These are phyloP conservation scores for Suillus discolor DNA, from an alignment of 768 basidiomycete genomes.

Conservation along the genomic window DNA sequence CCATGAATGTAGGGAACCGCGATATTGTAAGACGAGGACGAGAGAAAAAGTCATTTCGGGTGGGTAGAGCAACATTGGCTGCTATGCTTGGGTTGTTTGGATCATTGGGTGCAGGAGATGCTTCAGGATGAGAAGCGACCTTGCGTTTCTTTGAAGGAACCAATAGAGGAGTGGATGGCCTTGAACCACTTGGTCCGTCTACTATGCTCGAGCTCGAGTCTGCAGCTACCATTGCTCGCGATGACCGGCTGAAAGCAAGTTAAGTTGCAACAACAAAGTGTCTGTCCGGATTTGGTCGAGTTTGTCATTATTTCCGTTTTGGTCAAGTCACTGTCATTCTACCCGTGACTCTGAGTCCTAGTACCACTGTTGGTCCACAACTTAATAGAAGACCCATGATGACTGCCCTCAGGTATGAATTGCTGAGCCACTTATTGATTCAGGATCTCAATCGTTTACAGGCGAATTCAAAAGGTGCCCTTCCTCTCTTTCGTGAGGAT, in stretches of 20 bases:
- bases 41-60: constrained; percentile 68
- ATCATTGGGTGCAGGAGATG: constrained; percentile 66
- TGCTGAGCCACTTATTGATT: not conserved
- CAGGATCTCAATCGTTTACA: constrained; percentile 30
- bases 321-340: constrained; percentile 7
- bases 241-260: not conserved
- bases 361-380: not conserved
- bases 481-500: constrained; percentile 8
- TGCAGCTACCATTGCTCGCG: constrained; percentile 3
- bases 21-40: constrained; percentile 74
- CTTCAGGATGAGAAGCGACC: constrained; percentile 39
- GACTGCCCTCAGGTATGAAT: constrained; percentile 42
- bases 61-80: constrained; percentile 57
- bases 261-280: not conserved
- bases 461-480: constrained; percentile 77
- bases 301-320: not conserved
- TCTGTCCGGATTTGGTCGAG: constrained; percentile 1
- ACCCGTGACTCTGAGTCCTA: not conserved
- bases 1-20: constrained; percentile 70
- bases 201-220: not conserved
- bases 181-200: not conserved
- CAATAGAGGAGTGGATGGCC: constrained; percentile 32
- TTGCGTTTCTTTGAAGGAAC: constrained; percentile 51
- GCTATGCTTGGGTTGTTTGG: constrained; percentile 34
- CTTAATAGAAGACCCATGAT: constrained; percentile 21